Base-by-base conservation (phyloP, 1,284 basidiomycete genomes). In the Coniophora puteana region DNA sequence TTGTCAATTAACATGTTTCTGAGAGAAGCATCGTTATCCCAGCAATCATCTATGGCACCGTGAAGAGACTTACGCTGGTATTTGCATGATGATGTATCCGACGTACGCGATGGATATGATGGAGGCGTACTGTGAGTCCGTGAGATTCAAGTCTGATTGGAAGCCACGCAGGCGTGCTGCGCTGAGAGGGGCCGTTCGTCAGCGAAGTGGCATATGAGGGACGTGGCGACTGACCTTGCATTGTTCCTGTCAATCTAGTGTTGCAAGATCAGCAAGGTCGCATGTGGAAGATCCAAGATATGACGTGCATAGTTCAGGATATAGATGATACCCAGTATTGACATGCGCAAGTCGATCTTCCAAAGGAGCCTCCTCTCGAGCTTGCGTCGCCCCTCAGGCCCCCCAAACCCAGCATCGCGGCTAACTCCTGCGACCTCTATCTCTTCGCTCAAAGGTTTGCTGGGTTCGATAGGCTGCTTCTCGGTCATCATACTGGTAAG, bases 1-100 rank as follows among this genome's bases (percentile, higher is more conserved):
- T 75, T 71, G 51, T 86, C 83, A 44, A 89, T 57, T 48, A 85
- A 76, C 75, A 87, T 84, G 57, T 88, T 87, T 4, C 82, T 86
- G 12, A 17, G 40, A n/a, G 36, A 8, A 7, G 3, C 16, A 20
- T 12, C n/a, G 22, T 17, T 21, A n/a, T n/a, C 2, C 29, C 12
- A 30, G 12, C 23, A 24, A 34, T 6, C 29, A 14, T 14, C 32
- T 14, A 18, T 36, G 4, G 14, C n/a, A 7, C 12, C 13, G 36
- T 16, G 13, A 16, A 25, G 35, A 30, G 22, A 4, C 46, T 44
- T 31, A 59, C 46, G 73, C 74, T 8, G 73, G 74, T n/a, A 78
- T 69, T 52, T 80, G 78, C 72, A 80, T 76, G 41, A 76, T 57
- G 46, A 80, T 78, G 53, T 82, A 80, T 17, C 76, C 78, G 18